phyloP scores from a whole-genome alignment of 2,329 filamentous ascomycete genomes.

The Fusarium sp. region DNA sequence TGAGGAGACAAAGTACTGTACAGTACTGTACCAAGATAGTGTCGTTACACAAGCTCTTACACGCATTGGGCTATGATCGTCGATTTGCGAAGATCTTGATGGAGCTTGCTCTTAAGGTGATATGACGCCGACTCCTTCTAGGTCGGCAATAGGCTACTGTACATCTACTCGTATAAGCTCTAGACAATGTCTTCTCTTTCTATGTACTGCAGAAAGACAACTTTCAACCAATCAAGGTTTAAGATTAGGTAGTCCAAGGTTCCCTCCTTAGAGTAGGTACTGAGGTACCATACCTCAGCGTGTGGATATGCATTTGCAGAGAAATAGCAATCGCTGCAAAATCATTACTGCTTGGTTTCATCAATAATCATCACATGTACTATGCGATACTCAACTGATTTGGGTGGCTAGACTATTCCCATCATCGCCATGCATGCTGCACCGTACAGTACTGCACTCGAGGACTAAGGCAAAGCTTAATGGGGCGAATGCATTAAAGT shows the following conservation, averaged over 20 bases:
- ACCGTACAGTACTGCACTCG: not conserved
- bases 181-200: not conserved
- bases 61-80: conserved; percentile 30
- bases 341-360: not conserved
- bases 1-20: not conserved
- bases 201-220: not conserved
- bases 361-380: not conserved
- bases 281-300: not conserved
- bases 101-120: conserved; percentile 1
- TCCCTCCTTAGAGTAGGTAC: not conserved
- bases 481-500: conserved; percentile 15
- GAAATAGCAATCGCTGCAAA: not conserved
- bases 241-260: not conserved
- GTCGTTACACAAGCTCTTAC: conserved; percentile 35
- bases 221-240: not conserved
- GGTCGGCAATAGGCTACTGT: not conserved
- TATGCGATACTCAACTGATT: not conserved
- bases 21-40: not conserved
- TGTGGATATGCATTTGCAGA: not conserved
- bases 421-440: not conserved
- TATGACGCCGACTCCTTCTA: conserved; percentile 2
- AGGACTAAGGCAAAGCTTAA: not conserved
- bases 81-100: conserved; percentile 22
- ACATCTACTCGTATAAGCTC: not conserved
- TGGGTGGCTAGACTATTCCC: not conserved